Base-by-base conservation (phyloP, 169 alveolate genomes). In the Eimeria necatrix region DNA sequence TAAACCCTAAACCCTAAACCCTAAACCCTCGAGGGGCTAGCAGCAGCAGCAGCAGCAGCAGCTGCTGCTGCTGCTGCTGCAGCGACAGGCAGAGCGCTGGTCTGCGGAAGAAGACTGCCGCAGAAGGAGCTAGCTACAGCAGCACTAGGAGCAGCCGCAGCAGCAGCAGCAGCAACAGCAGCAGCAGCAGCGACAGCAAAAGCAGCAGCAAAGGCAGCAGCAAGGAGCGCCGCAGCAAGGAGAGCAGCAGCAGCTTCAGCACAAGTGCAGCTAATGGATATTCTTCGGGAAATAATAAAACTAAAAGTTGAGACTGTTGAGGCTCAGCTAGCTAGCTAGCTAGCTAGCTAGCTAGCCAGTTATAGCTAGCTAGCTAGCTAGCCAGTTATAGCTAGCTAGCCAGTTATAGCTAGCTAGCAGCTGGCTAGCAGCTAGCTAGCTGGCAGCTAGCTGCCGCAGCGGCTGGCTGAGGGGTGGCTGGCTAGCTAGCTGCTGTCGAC, bases 181-280 rank as follows among this genome's bases (percentile, higher is more conserved):
- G 78, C 46, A 68, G 78, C 78, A 68, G 78, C 78, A 68, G 49
- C 49, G n/a, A 22, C 49, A 68, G 78, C 49, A 68, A 10, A 48
- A 68, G 78, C 78, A 22, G 46, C 22, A 61, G 68, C 68, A 16
- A 12, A 12, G 68, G 68, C 68, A 56, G 68, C 68, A 56, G 22
- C 18, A 12, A 1, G 12, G 68, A 12, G 41, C 0, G 68, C 22
- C 18, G 68, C 68, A 10, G 68, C 68, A 16, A 56, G 68, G 68
- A 16, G 68, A 16, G 68, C 0, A 56, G 68, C 22, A 12, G 68
- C 68, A 16, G 68, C 74, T 61, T 61, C 74, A 14, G 74, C 74
- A 4, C 74, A 32, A 32, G 41, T 14, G 74, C 74, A 61, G 74
- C 74, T 32, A 26, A 61, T 0, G 9, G 18, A 7, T 61, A 61